Base-by-base conservation (phyloP, 2,329 filamentous ascomycete genomes). In the Penicillium brevicompactum region DNA sequence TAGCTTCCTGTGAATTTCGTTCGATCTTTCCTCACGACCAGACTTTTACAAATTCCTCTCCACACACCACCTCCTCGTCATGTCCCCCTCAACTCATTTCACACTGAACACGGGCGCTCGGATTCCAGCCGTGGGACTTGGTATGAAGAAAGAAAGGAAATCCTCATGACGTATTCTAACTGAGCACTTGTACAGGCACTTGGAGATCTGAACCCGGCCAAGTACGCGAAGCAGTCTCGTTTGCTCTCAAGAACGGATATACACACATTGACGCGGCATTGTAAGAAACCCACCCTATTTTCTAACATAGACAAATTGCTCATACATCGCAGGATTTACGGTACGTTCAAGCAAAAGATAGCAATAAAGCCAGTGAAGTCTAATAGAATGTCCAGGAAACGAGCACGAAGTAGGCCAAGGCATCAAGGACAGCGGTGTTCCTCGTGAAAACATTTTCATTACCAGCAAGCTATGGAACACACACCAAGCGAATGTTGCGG, bases 401-500 rank as follows among this genome's bases (percentile, higher is more conserved):
- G 90, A 89, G 72, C 74, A 78, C 54, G 85, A 88, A 69, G 85
- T 89, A 22, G 86, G 87, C 60, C 74, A 80, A 54, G 87, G 85
- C 53, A 87, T 89, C 71, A 80, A 79, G 60, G 82, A 82, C 40
- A 83, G 82, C 10, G 85, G 84, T 46, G 82, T 89, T 2, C 82
- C 86, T 22, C 81, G 87, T 30, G 77, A 80, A 52, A 75, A 88
- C 66, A 83, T 89, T 68, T 90, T 84, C 81, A 73, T 89, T 57
- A 93, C 90, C 53, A 92, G 89, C 67, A 94, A 93, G 82, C 84
- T 93, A 51, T 84, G 90, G 80, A 92, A 92, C 52, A 89, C 86
- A 82, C 88, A 92, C 77, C 66, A 69, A 21, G 22, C 56, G 7
- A 85, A 88, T 76, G 81, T 83, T 56, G 86, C 86, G 32, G 75